Base-by-base conservation (phyloP, 768 basidiomycete genomes). In the Cystobasidium onofrii region DNA sequence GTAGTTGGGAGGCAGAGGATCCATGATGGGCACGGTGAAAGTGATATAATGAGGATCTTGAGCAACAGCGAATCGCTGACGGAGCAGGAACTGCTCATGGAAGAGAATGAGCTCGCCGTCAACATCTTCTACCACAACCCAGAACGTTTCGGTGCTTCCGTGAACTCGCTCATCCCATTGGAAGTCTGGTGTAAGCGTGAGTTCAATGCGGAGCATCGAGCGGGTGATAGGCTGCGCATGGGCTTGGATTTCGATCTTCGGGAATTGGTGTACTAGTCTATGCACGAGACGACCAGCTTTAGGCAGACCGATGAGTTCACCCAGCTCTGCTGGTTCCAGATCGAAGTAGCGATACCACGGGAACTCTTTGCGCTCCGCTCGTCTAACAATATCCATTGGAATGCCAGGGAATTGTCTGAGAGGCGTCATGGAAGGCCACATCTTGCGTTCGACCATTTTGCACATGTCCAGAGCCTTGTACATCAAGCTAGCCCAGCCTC, bases 261-360 rank as follows among this genome's bases (percentile, higher is more conserved):
- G 96, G 87, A 99, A 98, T 78, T 85, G 91, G 77, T 99, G 95
- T 0, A 98, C 94, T 9, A 97, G 86, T 15, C 90, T 86, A 79
- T 98, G 92, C 0, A 98, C 90, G 1, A 93, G 85, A 52, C 88
- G 87, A 25, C 95, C 96, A 29, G 94, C 93, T 75, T 94, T 94
- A 29, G 90, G 91, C 64, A 97, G 87, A 27, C 93, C 93, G 64
- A 99, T 88, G 0, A 98, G 85, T 82, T 99, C 96, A 17, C 93
- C 94, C 61, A 99, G 88, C 81, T 98, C 95, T 1, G 79, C 77
- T 10, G 83, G 82, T 73, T 83, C 82, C 75, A 98, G 83, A 80
- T 97, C 95, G 76, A 95, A 98, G 83, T 97, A 98, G 29, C 94
- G 89, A 79, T 96, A 90, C 92, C 93, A 96, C 0, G 93, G 92